phyloP scores from a whole-genome alignment of 2,329 filamentous ascomycete species.

The Aspergillus piperis region DNA sequence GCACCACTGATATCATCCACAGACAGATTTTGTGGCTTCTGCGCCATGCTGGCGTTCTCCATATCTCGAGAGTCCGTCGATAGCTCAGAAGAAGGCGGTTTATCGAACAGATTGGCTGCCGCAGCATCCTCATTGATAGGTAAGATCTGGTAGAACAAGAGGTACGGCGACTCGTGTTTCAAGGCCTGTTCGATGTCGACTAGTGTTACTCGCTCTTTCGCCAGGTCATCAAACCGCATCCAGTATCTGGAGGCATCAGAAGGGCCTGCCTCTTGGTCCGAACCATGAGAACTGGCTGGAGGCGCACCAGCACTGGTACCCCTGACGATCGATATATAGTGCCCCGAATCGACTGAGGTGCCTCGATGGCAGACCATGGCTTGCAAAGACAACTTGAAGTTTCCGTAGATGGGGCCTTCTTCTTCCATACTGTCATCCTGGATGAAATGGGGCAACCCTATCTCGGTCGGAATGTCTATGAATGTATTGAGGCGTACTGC shows the following conservation, averaged over 20 bases:
- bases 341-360: slow-evolving; percentile 79
- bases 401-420: slow-evolving; percentile 71
- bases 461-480: slow-evolving; percentile 88
- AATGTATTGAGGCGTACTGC: slow-evolving; percentile 75
- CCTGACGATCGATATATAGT: slow-evolving; percentile 85
- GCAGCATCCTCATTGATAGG: slow-evolving; percentile 71
- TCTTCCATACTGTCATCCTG: slow-evolving; percentile 71
- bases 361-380: slow-evolving; percentile 92
- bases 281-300: slow-evolving; percentile 29
- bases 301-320: slow-evolving; percentile 57
- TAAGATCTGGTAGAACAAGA: slow-evolving; percentile 92
- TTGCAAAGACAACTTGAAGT: slow-evolving; percentile 90
- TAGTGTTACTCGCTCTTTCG: slow-evolving; percentile 67
- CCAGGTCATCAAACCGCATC: slow-evolving; percentile 92
- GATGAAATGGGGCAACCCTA: slow-evolving; percentile 83
- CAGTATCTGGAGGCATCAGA: slow-evolving; percentile 71
- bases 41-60: slow-evolving; percentile 22
- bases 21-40: slow-evolving; percentile 21
- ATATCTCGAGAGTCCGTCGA: slow-evolving; percentile 28
- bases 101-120: slow-evolving; percentile 38
- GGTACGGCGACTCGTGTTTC: slow-evolving; percentile 85
- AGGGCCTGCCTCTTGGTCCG: slow-evolving; percentile 22
- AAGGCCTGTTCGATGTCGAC: slow-evolving; percentile 78
- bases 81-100: slow-evolving; percentile 30
- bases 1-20: slow-evolving; percentile 22